These are phyloP conservation scores for Boletus semigastroideus DNA, from an alignment of 1,284 basidiomycete species.

Conservation along the genomic window DNA sequence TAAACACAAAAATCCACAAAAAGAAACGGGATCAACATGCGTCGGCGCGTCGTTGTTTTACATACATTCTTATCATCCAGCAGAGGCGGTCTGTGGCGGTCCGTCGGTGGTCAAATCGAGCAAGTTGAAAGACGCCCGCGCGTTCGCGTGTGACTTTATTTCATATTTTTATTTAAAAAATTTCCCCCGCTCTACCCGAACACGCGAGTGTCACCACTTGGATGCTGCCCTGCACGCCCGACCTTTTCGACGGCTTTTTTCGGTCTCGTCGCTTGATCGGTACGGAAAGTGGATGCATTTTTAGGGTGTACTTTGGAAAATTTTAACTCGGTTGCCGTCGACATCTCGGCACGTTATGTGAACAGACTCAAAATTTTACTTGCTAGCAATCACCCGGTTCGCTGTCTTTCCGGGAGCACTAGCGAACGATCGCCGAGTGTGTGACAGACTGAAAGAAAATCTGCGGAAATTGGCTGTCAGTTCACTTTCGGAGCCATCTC, in stretches of 20 bases:
- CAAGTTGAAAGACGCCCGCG: constrained; percentile 13
- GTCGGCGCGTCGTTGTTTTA: constrained; percentile 28
- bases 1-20: neutral
- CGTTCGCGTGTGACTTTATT: neutral
- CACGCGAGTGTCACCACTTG: neutral
- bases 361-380: neutral
- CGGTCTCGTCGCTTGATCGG: constrained; percentile 7
- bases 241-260: neutral
- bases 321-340: constrained; percentile 7
- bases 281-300: constrained; percentile 15
- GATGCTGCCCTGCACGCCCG: neutral
- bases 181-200: constrained; percentile 3
- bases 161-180: too few relatives aligned
- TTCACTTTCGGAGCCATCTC: constrained; percentile 2
- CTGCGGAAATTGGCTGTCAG: constrained; percentile 14
- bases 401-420: neutral
- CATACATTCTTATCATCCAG: constrained; percentile 22
- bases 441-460: neutral
- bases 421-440: constrained; percentile 1
- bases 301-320: constrained; percentile 2
- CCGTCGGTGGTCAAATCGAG: constrained; percentile 18
- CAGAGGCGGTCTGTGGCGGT: neutral
- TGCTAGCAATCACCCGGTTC: neutral
- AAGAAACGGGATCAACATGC: constrained; percentile 14
- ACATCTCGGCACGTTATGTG: constrained; percentile 1